Percentiles rank a stretch among this genome's conserved stretches.
Conservation (phyloP, 176 grass and related monocot genomes). For the Zizania latifolia region DNA sequence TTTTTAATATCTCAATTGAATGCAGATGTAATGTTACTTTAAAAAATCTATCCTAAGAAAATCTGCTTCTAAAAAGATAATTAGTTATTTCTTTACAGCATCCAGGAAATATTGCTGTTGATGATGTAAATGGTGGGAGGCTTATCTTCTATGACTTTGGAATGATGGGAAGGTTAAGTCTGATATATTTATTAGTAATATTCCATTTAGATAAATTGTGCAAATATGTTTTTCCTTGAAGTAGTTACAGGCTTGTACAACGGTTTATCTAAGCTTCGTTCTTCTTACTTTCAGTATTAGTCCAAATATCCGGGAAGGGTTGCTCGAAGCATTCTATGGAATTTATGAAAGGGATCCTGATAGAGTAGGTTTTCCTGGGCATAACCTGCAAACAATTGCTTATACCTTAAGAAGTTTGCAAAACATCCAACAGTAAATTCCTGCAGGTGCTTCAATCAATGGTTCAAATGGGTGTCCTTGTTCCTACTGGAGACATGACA, state of each 20-base stretch:
- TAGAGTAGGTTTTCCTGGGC: constrained; percentile 47
- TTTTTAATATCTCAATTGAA: constrained; percentile 10
- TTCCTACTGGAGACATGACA: constrained; percentile 98
- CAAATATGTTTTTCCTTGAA: background rate
- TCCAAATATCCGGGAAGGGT: constrained; percentile 86
- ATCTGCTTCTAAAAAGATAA: too few relatives aligned
- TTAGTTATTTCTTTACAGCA: constrained; percentile 54
- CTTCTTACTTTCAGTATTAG: constrained; percentile 65
- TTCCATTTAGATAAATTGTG: constrained; percentile 16
- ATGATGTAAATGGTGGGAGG: constrained; percentile 96
- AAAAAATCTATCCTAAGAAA: too few relatives aligned
- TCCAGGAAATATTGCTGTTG: constrained; percentile 98
- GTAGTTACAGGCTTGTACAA: background rate
- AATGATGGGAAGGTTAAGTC: constrained; percentile 97
- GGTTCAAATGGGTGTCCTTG: constrained; percentile 99
- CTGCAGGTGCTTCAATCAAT: constrained; percentile 82
- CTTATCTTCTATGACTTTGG: constrained; percentile 99
- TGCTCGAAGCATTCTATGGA: constrained; percentile 96
- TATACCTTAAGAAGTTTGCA: constrained; percentile 20
- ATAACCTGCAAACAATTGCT: constrained; percentile 7
- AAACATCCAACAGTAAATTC: constrained; percentile 14
- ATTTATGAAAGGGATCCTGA: constrained; percentile 97
- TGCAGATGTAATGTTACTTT: background rate
- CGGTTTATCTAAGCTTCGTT: constrained; percentile 16
- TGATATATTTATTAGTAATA: background rate